Conservation (phyloP, 306 rosid species). For the Bauhinia variegata region DNA sequence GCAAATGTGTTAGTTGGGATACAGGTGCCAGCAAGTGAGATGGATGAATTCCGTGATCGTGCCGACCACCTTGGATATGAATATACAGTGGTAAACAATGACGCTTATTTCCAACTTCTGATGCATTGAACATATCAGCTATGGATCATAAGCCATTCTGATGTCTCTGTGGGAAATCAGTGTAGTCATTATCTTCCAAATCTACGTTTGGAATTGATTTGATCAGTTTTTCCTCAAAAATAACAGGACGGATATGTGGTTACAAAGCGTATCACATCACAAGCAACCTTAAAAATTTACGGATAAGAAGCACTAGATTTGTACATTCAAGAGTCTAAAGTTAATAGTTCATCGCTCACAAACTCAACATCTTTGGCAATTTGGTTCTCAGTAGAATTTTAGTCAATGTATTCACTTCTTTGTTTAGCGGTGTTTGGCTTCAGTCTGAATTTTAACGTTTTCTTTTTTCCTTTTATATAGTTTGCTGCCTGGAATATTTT, state of each 20-base stretch:
- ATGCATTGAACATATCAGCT: constrained; percentile 55
- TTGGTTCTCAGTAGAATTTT: background rate
- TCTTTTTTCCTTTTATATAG: background rate
- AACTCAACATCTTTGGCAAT: background rate
- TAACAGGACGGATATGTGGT: too few species aligned
- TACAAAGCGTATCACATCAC: too few species aligned
- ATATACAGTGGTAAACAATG: constrained; percentile 65
- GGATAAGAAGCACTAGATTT: too few species aligned
- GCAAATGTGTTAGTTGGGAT: constrained; percentile 89
- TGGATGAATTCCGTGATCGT: constrained; percentile 60
- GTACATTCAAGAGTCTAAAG: too few species aligned
- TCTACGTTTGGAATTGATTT: too few species aligned
- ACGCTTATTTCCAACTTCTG: constrained; percentile 62
- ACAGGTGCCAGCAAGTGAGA: constrained; percentile 61
- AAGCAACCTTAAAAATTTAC: too few species aligned
- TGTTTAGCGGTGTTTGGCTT: background rate
- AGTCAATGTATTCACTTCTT: too few species aligned
- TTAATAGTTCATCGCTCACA: too few species aligned
- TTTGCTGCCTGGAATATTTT: background rate
- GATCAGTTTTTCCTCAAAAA: too few species aligned
- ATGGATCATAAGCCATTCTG: background rate
- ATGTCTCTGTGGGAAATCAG: too few species aligned
- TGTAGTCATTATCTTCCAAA: too few species aligned
- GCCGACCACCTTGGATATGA: constrained; percentile 71
- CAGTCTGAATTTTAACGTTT: background rate